Evolutionary conservation across 345 rosid species (phyloP), one percentile per base, ranked within the genome.

Genomic region (Populus euphratica): DNA sequence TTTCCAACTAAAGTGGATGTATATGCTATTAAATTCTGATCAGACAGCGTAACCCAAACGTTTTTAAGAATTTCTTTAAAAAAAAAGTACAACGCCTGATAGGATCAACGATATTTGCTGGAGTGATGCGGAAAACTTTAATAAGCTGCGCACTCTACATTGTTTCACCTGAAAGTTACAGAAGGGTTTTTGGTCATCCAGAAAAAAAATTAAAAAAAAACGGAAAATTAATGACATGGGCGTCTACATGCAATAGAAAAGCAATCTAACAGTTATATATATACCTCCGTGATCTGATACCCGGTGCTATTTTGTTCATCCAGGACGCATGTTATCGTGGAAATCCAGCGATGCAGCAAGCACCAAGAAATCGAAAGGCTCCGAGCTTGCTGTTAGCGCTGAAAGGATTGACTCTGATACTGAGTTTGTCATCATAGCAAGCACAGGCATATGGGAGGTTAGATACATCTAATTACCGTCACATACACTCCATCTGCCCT

Each of bases 401-500:
- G 84, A 88, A 69, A 89, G 77, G 68, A 83, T 91, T 0, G 85
- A 82, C 39, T 54, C 88, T 4, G 78, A 85, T 64, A 89, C 90
- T 13, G 96, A 93, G 72, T 93, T 93, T 75, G 71, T 91, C 73
- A 86, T 93, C 47, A 79, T 93, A 33, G 97, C 91, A 72, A 91
- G 90, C 89, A 81, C 65, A 31, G 97, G 96, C 44, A 82, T 93
- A 27, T 93, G 96, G 97, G 89, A 91, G 89, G 97, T 92, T 79
- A 77, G 65, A 72, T 33, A 17, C 0, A 33, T 35, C 49, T 6
- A 21, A 41, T 64, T 35, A 36, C 70, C 47, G 9, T 59, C n/a
- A 59, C 29, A 59, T 10, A 10, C 29, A n/a, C 6, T 23, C 63
- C 14, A n/a, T 59, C 63, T 23, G 12, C 23, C 63, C 29, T 21